Evolutionary conservation across 1,284 basidiomycete genomes (phyloP), one percentile per base, ranked within the genome.

Genomic region (Rhodotorula sp.): DNA sequence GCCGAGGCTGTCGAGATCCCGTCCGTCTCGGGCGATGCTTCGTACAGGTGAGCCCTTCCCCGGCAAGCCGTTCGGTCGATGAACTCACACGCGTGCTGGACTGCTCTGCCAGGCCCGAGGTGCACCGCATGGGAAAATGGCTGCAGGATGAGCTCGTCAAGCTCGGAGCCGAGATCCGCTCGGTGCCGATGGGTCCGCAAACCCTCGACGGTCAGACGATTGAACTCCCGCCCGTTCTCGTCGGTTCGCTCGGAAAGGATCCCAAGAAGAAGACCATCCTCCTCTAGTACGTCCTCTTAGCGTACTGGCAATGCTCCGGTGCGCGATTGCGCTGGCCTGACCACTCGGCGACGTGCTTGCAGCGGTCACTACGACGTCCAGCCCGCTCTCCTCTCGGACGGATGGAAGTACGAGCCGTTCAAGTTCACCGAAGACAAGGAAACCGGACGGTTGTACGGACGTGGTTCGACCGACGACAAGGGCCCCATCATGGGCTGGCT

Each of bases 381-480:
- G 76, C 83, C 83, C 21, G 75, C 76, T 1, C 68, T 75, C 47
- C 46, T 62, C 18, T 70, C 67, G 15, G 76, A 77, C 49, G 75
- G 73, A 14, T 83, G 82, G 82, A 75, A 90, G 78, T 91, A 91
- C 26, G 90, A 96, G 72, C 97, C 97, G 0, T 99, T 98, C 84
- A 86, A 84, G 64, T 87, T 99, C 57, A 87, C 87, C 5, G 84
- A 87, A 57, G 88, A 91, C 79, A 83, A 86, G 73, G 84, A 86
- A 78, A 87, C 88, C 5, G 90, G 88, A 12, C 86, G 87, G 66
- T 85, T 98, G 49, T 90, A 92, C 78, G 96, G 96, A 4, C 91
- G 96, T 48, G 94, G 94, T 21, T 88, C 91, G 60, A 90, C 91
- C 15, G 94, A 97, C 80, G 94, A 97, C 85, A 97, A 97, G 93